Evolutionary conservation across 192 early-diverging fungal species (phyloP).

Genomic region (Backusella sp.): DNA sequence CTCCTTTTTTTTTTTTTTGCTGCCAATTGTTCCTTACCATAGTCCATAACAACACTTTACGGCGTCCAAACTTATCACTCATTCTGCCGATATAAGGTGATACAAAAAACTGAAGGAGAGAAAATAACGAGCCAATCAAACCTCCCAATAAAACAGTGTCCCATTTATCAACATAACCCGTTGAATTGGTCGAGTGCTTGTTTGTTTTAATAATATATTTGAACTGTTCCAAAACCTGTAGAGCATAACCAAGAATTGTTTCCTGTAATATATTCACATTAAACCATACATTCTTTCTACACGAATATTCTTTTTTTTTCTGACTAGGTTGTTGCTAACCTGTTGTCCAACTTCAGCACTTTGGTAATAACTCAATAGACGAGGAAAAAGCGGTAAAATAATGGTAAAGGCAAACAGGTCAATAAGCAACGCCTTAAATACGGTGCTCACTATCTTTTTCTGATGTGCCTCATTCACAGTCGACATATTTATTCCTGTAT

Average conservation of each 20-base stretch:
- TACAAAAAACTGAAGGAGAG: constrained; percentile 87
- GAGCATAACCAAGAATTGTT: constrained; percentile 24
- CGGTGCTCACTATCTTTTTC: constrained; percentile 42
- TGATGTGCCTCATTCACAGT: not conserved
- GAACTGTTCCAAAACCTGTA: constrained; percentile 30
- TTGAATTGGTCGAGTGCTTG: not conserved
- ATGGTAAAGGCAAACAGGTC: constrained; percentile 98
- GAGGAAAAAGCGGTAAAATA: constrained; percentile 92
- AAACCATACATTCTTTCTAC: no score
- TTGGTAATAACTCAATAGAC: constrained; percentile 87
- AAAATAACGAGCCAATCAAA: constrained; percentile 88
- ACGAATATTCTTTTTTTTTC: not conserved
- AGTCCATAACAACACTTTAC: constrained; percentile 76
- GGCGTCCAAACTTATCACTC: constrained; percentile 79
- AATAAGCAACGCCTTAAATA: constrained; percentile 87
- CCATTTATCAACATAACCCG: constrained; percentile 38
- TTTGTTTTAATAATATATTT: constrained; percentile 23
- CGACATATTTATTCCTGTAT: not conserved
- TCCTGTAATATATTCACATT: constrained; percentile 10
- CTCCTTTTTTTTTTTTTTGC: not conserved
- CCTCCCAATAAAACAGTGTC: constrained; percentile 90
- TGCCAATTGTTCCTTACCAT: constrained; percentile 58
- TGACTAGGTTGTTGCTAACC: not conserved
- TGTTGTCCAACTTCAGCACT: constrained; percentile 53
- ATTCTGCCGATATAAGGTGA: constrained; percentile 82